phyloP scores from a whole-genome alignment of 345 rosid species.

The Citrus sinensis region DVS_A1.0 CM039165.1:38066501-38067000 shows the following conservation, averaged over 20 bases:
- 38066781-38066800: conserved; percentile 80
- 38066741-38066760: conserved; percentile 76
- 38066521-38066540: neutral
- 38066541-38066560: neutral
- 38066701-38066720: conserved; percentile 95
- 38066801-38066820: conserved; percentile 82
- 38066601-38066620: conserved; percentile 94
- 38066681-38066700: conserved; percentile 76
- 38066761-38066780: conserved; percentile 89
- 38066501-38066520: conserved; percentile 46
- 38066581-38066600: neutral
- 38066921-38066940: neutral
- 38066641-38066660: conserved; percentile 76
- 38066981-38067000: neutral
- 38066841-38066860: conserved; percentile 1
- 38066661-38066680: conserved; percentile 61
- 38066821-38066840: conserved; percentile 67
- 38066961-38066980: neutral
- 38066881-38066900: neutral
- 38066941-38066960: neutral
- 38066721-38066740: conserved; percentile 90
- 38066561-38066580: neutral
- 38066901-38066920: neutral
- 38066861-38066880: neutral
- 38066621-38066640: conserved; percentile 71